Conservation (phyloP, 2,329 filamentous ascomycete genomes). For the Macrophomina pseudophaseolina region DNA sequence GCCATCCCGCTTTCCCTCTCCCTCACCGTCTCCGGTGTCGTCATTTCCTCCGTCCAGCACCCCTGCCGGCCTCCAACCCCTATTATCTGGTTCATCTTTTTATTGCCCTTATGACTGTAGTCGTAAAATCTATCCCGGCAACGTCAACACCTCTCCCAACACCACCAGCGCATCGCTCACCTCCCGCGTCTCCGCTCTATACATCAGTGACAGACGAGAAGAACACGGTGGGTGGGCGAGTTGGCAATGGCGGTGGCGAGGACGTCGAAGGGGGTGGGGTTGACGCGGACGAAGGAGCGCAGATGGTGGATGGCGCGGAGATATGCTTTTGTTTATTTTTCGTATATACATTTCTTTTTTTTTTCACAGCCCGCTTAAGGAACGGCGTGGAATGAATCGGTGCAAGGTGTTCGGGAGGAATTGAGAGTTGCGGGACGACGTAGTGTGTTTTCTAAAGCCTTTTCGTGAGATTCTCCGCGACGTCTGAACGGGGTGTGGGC, state of each 20-base stretch:
- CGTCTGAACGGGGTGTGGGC: too few species aligned
- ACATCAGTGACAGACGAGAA: conserved; percentile 56
- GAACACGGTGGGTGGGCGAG: conserved; percentile 28
- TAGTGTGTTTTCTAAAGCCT: too few species aligned
- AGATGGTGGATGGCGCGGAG: conserved; percentile 28
- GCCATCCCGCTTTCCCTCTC: conserved; percentile 29
- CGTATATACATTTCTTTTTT: too few species aligned
- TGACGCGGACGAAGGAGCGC: conserved; percentile 28
- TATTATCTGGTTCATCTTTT: conserved; percentile 59
- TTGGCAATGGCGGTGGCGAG: conserved; percentile 28
- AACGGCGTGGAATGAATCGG: too few species aligned
- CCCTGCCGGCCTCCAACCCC: conserved; percentile 59
- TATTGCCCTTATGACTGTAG: conserved; percentile 36
- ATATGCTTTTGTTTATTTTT: conserved; percentile 4
- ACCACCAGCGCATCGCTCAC: conserved; percentile 61
- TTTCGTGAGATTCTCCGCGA: too few species aligned
- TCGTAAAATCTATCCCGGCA: conserved; percentile 48
- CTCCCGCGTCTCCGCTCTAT: conserved; percentile 60
- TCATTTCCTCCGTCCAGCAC: conserved; percentile 45
- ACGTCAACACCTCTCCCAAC: conserved; percentile 57
- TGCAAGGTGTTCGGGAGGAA: too few species aligned
- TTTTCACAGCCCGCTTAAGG: too few species aligned
- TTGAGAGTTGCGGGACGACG: too few species aligned
- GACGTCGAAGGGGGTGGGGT: conserved; percentile 29
- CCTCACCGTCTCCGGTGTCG: conserved; percentile 40